A percentile compares a stretch with the other conserved stretches of the same genome.
Conservation (phyloP, 768 basidiomycete genomes). For the Pleurotus citrinopileatus region DNA sequence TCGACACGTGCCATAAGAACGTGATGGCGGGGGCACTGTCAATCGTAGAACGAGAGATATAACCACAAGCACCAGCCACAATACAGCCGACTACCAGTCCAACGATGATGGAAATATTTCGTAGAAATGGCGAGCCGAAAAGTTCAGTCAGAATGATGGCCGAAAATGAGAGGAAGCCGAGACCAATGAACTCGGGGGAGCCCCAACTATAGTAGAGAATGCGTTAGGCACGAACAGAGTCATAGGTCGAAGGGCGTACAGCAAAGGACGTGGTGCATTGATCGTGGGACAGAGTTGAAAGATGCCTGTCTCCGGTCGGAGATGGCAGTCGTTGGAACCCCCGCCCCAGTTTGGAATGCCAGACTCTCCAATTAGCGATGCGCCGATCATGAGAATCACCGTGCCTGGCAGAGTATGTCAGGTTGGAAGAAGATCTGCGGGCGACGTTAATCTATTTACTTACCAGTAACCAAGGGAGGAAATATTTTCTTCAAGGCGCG, state of each 20-base stretch:
- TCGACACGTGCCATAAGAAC: constrained; percentile 59
- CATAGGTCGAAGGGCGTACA: constrained; percentile 29
- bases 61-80: constrained; percentile 76
- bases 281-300: constrained; percentile 74
- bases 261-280: constrained; percentile 65
- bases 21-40: constrained; percentile 72
- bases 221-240: not conserved
- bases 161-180: constrained; percentile 82
- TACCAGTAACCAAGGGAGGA: constrained; percentile 78
- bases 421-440: too few species aligned
- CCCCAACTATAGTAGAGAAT: constrained; percentile 55
- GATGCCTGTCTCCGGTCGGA: constrained; percentile 59
- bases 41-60: constrained; percentile 68
- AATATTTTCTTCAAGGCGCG: constrained; percentile 63
- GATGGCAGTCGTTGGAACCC: constrained; percentile 69
- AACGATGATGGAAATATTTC: constrained; percentile 75
- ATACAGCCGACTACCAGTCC: constrained; percentile 78
- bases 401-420: constrained; percentile 41
- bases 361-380: constrained; percentile 69
- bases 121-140: constrained; percentile 83
- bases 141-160: constrained; percentile 77
- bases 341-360: constrained; percentile 85
- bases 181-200: constrained; percentile 78
- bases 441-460: constrained; percentile 8
- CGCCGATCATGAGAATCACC: constrained; percentile 79